Evolutionary conservation across 1,284 basidiomycete species (phyloP).

Genomic region (Violaceomyces palustris): DNA sequence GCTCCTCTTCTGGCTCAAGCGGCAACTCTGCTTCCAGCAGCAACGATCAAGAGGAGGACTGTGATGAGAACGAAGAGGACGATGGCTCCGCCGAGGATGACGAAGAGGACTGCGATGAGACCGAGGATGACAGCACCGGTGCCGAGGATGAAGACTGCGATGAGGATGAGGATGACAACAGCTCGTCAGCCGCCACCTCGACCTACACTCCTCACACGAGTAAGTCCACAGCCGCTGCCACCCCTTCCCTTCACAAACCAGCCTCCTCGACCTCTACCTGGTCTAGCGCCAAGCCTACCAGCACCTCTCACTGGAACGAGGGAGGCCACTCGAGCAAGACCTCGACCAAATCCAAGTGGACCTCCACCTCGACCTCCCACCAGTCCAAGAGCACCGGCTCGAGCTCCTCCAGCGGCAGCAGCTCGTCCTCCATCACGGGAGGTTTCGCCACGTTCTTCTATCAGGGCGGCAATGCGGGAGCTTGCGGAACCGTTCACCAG

Average conservation of each 20-base stretch:
- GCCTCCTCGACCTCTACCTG: slow-evolving; percentile 7
- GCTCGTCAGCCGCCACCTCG: slow-evolving; percentile 1
- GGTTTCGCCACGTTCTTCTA: slow-evolving; percentile 42
- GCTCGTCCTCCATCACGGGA: slow-evolving; percentile 12
- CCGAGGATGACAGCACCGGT: background rate
- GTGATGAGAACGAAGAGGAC: slow-evolving; percentile 11
- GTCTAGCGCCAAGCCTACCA: slow-evolving; percentile 8
- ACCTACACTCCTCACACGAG: background rate
- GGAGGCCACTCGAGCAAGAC: too few relatives aligned
- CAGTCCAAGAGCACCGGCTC: background rate
- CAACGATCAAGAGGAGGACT: slow-evolving; percentile 9
- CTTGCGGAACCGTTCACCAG: slow-evolving; percentile 39
- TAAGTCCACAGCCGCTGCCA: too few relatives aligned
- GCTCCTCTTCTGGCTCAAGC: background rate
- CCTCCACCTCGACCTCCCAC: background rate
- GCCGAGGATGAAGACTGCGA: slow-evolving; percentile 13
- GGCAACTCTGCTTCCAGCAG: slow-evolving; percentile 1
- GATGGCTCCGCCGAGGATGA: background rate
- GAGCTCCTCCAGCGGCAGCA: background rate
- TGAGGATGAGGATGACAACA: slow-evolving; percentile 7
- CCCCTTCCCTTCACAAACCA: too few relatives aligned
- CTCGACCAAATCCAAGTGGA: too few relatives aligned
- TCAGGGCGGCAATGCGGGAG: slow-evolving; percentile 46
- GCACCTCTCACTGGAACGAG: background rate
- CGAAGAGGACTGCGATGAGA: slow-evolving; percentile 9